Percentiles rank a stretch among this genome's conserved stretches.
phyloP scores from a whole-genome alignment of 768 basidiomycete genomes.

The Tricholoma hemisulphureum region DNA sequence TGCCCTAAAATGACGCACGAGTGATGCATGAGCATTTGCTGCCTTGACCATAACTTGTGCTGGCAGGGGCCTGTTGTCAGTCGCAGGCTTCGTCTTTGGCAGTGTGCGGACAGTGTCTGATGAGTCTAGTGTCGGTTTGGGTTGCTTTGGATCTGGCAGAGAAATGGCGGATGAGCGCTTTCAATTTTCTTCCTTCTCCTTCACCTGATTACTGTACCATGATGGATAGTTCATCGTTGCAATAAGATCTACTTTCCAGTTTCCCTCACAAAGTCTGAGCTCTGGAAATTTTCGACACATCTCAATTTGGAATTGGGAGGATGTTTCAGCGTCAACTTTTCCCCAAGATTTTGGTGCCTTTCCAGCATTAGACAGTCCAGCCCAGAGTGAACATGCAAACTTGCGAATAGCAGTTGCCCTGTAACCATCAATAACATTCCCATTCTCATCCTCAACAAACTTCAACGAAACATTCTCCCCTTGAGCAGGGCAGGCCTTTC shows the following conservation, averaged over 20 bases:
- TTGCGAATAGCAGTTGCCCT: neutral
- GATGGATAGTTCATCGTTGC: constrained; percentile 5
- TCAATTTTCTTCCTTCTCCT: no score
- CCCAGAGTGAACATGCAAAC: neutral
- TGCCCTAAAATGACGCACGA: no score
- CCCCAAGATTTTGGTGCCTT: constrained; percentile 5
- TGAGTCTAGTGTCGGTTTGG: no score
- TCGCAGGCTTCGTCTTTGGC: no score
- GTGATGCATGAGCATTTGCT: no score
- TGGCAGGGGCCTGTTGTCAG: no score
- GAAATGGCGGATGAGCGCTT: no score
- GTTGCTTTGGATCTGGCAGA: constrained; percentile 5
- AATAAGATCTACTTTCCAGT: constrained; percentile 11
- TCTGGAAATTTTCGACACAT: constrained; percentile 6
- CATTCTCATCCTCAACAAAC: no score
- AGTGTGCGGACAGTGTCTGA: no score
- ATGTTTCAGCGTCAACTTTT: neutral
- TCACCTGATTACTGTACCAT: no score
- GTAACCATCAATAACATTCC: neutral
- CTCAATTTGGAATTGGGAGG: neutral
- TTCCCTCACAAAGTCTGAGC: constrained; percentile 10
- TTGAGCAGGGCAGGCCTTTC: neutral
- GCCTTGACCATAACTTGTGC: no score
- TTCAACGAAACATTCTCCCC: neutral
- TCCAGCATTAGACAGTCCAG: neutral